Base-by-base conservation (phyloP, 176 grass and related monocot genomes). In the Guadua angustifolia region DNA sequence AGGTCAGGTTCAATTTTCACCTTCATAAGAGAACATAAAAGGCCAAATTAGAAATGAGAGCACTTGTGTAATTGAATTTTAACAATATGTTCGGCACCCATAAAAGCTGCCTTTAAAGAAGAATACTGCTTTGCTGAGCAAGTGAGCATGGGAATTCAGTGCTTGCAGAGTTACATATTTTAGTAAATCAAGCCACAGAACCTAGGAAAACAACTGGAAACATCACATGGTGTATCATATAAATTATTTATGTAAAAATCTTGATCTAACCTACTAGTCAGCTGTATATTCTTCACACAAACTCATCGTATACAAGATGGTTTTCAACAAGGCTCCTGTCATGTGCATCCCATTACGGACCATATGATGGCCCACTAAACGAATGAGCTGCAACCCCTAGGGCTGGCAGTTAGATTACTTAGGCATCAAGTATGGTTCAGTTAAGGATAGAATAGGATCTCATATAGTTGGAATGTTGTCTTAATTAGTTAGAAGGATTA, bases 1-100 rank as follows among this genome's bases (percentile, higher is more conserved):
- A 83, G 62, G 19, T 87, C 84, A 69, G 79, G 14, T 44, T 90
- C 88, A 36, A 68, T 47, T 79, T 90, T 90, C 39, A 90, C 74
- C 88, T 90, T 36, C 43, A 32, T 21, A 88, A 71, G 33, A 61
- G 40, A 67, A 47, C 9, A 83, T 15, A 74, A 74, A n/a, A 72
- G 6, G 13, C 43, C 50, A 69, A 65, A 75, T 85, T 55, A 85
- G 29, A 85, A 42, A 61, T 7, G 1, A 84, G 5, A 69, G 55
- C 19, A 21, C 32, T 5, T 82, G 47, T 78, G 3, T 72, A 64
- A 57, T 16, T 71, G 36, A 50, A 78, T 73, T 67, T 58, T 79
- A 77, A 32, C 21, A 69, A 18, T 68, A 90, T 79, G 10, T 49
- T 50, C 11, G 25, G 21, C 33, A 83, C 62, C 50, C 53, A 77